Evolutionary conservation across 106 monocot species (phyloP), one percentile per base, ranked within the genome.

Genomic region (Dactylorhiza incarnata): DNA sequence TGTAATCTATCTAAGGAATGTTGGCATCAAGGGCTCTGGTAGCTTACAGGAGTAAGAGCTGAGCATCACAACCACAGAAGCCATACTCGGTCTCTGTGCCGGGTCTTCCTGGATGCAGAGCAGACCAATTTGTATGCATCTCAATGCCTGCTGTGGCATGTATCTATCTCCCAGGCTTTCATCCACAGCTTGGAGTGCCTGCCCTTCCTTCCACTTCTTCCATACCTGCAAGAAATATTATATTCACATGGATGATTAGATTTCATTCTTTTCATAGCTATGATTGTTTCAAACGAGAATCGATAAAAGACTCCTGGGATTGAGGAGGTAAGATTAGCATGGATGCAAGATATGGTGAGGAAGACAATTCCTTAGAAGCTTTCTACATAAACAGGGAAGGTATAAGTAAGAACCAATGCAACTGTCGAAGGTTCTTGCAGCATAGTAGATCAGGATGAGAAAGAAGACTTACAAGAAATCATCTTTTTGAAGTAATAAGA

Each of bases 31-130:
- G 7, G 69, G 69, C 3, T 70, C 46, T n/a, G 69, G 45, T 44
- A 70, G 46, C 45, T 13, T 17, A 8, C 45, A 16, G 25, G 69
- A 70, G 45, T 46, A 45, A 46, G 69, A 70, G 46, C 69, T 70
- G 16, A 87, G 49, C 87, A 87, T 85, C 9, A 81, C 74, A 24
- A 79, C 45, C 3, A 88, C 80, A 8, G 62, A 61, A 5, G 89
- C 86, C 84, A 92, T 92, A 16, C 76, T 84, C 3, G 91, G 91
- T 25, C 91, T 82, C 9, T 84, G 82, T 2, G 79, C 73, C 0
- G 85, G 82, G 52, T 79, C 79, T 54, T 86, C 89, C 50, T 89
- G 89, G 26, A 89, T 73, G 24, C 92, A 92, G 3, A 92, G 81
- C 55, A 92, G 49, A 7, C 77, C 92, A 16, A 89, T 72, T 9